Evolutionary conservation across 2,329 filamentous ascomycete species (phyloP), one percentile per base, ranked within the genome.

Genomic region (Clarireedia paspali): DNA sequence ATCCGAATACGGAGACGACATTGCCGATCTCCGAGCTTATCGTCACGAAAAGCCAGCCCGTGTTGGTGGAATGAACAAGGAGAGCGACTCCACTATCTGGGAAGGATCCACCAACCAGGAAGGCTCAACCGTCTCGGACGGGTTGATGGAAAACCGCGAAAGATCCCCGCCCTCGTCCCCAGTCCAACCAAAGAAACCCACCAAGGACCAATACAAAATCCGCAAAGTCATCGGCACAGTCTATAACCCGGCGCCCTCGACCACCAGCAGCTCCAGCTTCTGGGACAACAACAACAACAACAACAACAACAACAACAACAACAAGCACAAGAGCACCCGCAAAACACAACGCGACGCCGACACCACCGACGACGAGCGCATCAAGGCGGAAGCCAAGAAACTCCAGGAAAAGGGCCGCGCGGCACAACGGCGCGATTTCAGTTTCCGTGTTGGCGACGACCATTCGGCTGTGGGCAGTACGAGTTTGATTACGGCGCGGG

Each of bases 41-140:
- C 88, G 91, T 24, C 80, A 90, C 67, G 92, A 97, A 74, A 89
- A 86, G 70, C 77, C 90, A 2, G 92, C 92, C 0, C 81, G 88
- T 51, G 91, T 97, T 2, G 92, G 92, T 38, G 92, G 92, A 20
- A 75, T 97, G 70, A 97, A 97, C 73, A 85, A 86, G 65, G 78
- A 87, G 63, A 79, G 85, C 45, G 92, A 96, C 63, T 88, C 85
- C 59, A 88, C 84, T 58, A 76, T 82, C 62, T 95, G 89, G 79
- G 88, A 95, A 68, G 89, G 88, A 46, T 81, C 77, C 12, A 83
- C 83, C 36, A 80, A 77, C n/a, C 82, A 83, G 39, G 80, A 64
- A 50, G 53, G 52, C 10, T 63, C 58, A 3, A 57, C 60, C 1
- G 62, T 62, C 34, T 61, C 66, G 50, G 79, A 83, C 59, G 80